These are phyloP conservation scores for Xylaria flabelliformis DNA, from an alignment of 495 filamentous ascomycete species.

Conservation along the genomic window DNA sequence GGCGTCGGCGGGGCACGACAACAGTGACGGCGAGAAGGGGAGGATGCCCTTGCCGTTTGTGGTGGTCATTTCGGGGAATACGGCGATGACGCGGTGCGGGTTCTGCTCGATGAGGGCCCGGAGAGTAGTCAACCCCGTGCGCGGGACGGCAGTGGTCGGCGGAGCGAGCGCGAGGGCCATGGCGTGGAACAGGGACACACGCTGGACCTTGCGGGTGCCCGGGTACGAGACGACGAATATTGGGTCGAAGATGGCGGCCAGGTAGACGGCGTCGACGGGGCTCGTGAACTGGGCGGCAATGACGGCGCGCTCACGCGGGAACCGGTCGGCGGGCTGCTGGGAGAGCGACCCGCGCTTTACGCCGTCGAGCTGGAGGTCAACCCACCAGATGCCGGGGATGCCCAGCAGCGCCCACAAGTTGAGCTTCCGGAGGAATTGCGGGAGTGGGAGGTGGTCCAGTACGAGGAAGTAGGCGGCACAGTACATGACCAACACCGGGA, in stretches of 20 bases:
- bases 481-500: slow-evolving; percentile 76
- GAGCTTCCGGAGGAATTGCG: slow-evolving; percentile 77
- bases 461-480: slow-evolving; percentile 75
- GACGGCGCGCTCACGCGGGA: slow-evolving; percentile 75
- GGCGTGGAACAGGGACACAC: slow-evolving; percentile 75
- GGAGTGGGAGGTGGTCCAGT: slow-evolving; percentile 87
- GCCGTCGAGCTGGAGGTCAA: slow-evolving; percentile 94
- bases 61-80: slow-evolving; percentile 92
- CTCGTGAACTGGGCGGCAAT: slow-evolving; percentile 92
- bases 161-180: slow-evolving; percentile 73
- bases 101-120: slow-evolving; percentile 66
- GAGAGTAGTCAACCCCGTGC: slow-evolving; percentile 61
- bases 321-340: slow-evolving; percentile 65
- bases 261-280: slow-evolving; percentile 90
- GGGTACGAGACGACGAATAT: slow-evolving; percentile 89
- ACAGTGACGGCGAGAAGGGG: slow-evolving; percentile 75
- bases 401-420: slow-evolving; percentile 84
- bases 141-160: slow-evolving; percentile 57
- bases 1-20: slow-evolving; percentile 64
- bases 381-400: slow-evolving; percentile 94
- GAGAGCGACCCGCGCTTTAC: slow-evolving; percentile 80
- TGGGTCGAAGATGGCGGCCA: slow-evolving; percentile 96
- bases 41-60: slow-evolving; percentile 94
- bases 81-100: slow-evolving; percentile 75
- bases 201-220: slow-evolving; percentile 70